Evolutionary conservation across 495 filamentous ascomycete genomes (phyloP).

Genomic region (Daldinia loculata): DNA sequence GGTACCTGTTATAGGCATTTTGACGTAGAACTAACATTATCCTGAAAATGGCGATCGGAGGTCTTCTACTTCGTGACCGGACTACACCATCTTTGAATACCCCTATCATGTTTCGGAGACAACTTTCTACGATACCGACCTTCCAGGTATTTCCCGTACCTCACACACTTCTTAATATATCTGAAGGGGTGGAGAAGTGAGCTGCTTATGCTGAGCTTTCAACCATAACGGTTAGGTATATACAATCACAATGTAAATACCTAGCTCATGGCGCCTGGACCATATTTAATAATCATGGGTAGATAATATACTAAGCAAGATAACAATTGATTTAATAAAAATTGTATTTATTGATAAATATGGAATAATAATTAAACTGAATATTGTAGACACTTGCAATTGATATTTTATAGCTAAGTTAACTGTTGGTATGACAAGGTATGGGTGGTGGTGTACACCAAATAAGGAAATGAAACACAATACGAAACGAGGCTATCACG

Average conservation of each 20-base stretch:
- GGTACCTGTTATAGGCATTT: not conserved
- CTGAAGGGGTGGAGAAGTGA: not conserved
- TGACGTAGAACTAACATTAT: not conserved
- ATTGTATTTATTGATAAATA: no score
- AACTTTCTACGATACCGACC: not conserved
- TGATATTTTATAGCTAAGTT: not conserved
- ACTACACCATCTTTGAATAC: not conserved
- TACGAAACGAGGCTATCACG: no score
- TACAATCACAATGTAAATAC: not conserved
- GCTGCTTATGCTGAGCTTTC: not conserved
- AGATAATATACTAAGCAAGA: no score
- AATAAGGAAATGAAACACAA: no score
- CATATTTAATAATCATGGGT: no score
- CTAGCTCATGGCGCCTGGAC: no score
- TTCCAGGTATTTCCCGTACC: not conserved
- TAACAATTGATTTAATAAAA: not conserved
- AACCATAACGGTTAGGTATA: not conserved
- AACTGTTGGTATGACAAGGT: no score
- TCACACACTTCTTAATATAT: not conserved
- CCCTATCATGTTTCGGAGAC: not conserved
- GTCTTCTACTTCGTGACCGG: not conserved
- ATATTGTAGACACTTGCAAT: not conserved
- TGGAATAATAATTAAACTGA: not conserved
- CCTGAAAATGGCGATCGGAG: not conserved
- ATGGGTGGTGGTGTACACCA: no score